Percentiles rank a stretch among this genome's conserved stretches.
Conservation (phyloP, 305 asterid species). For the Salvia sclarea region DNA sequence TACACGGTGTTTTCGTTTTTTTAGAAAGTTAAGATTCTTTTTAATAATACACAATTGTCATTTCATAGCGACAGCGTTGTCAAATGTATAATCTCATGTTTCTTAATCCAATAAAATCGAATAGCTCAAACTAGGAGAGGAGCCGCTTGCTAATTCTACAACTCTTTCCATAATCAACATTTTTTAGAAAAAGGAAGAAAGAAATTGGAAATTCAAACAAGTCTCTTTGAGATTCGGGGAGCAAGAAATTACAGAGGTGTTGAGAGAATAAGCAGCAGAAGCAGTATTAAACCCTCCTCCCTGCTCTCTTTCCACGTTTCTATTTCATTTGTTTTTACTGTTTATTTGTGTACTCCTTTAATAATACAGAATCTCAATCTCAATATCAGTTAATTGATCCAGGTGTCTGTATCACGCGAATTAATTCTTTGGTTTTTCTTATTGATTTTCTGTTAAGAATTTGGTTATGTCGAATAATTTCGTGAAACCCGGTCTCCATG, state of each 20-base stretch:
- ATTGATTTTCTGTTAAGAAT: not conserved
- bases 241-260: conserved; percentile 21
- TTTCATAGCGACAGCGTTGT: too few species aligned
- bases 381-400: not conserved
- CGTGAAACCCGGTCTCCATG: conserved; percentile 13
- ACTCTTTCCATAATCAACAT: not conserved
- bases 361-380: conserved; percentile 2
- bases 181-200: not conserved
- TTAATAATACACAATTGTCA: too few species aligned
- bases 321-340: conserved; percentile 9
- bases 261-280: conserved; percentile 24
- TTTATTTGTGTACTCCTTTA: not conserved
- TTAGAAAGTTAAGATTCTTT: too few species aligned
- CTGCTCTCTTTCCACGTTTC: conserved; percentile 15
- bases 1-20: too few species aligned
- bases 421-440: not conserved
- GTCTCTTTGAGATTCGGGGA: conserved; percentile 6
- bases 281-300: conserved; percentile 21
- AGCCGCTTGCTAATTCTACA: too few species aligned
- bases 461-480: conserved; percentile 14
- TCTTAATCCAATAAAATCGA: too few species aligned
- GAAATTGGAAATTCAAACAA: not conserved
- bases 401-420: not conserved
- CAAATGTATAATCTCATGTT: too few species aligned
- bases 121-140: too few species aligned